A percentile compares a stretch with the other conserved stretches of the same genome.
Conservation (phyloP, 768 basidiomycete genomes). For the Pulveroboletus sp. region DNA sequence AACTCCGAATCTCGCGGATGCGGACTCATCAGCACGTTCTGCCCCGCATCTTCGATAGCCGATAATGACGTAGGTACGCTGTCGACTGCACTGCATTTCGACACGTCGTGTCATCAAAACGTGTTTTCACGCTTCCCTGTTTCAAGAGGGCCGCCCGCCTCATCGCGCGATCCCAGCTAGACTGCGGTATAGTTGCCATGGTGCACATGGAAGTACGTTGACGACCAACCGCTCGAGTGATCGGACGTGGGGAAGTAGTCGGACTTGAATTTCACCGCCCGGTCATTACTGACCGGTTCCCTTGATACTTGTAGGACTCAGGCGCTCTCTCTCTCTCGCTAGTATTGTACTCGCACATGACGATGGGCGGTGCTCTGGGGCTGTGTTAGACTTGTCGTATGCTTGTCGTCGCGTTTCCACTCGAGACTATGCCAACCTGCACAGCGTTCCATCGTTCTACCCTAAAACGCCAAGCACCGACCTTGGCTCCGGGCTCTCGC, state of each 20-base stretch:
- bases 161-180: constrained; percentile 9
- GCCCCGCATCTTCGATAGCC: background rate
- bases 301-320: background rate
- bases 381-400: background rate
- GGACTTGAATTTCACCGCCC: background rate
- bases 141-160: background rate
- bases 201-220: constrained; percentile 2
- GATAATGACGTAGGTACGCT: background rate
- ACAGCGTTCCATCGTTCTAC: background rate
- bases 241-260: background rate
- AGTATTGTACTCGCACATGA: background rate
- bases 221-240: background rate
- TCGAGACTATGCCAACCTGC: background rate
- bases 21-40: too few relatives aligned
- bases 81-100: background rate
- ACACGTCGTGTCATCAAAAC: background rate
- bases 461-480: constrained; percentile 16
- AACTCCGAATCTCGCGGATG: too few relatives aligned
- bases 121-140: background rate
- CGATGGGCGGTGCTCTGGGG: background rate
- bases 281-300: background rate
- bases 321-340: background rate
- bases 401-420: background rate
- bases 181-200: constrained; percentile 10
- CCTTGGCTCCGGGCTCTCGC: background rate